Evolutionary conservation across 2,329 filamentous ascomycete species (phyloP), one percentile per base, ranked within the genome.

Genomic region (Pseudocercospora pini-densiflorae): DNA sequence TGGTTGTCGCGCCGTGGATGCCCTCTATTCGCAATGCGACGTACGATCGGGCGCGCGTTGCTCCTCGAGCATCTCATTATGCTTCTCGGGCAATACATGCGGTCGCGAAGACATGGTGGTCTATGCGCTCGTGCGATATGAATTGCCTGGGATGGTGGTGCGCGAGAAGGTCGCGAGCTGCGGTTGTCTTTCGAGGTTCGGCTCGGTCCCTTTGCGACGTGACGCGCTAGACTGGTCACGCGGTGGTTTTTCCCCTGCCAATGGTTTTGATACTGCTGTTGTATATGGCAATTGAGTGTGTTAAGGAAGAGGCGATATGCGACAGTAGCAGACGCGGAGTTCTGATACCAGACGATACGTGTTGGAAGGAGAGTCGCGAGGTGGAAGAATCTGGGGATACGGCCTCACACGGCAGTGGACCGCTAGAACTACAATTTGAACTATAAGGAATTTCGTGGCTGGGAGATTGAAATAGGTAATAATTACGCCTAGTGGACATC

Each of bases 21-120:
- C 8, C 21, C 61, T 53, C 59, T 59, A 31, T 43, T 62, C 59
- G 55, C 47, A 36, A 60, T 64, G 69, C 61, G 63, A 83, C 84
- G 73, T 90, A 92, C 90, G 87, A 60, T 82, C 75, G 61, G 90
- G 90, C 62, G 89, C 83, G 71, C 87, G 84, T 67, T 89, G 86
- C 27, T 86, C 79, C 62, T 79, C 83, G 79, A 92, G 86, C 68
- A 91, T 83, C 70, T 87, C 89, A 78, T 92, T 92, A 76, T 85
- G 84, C 80, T 83, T 83, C 73, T 81, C 80, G 36, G 90, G 90
- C 70, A 92, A 82, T 51, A 27, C 29, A 36, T 67, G 65, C 63
- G 40, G 62, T 61, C 53, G 58, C 55, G 55, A 23, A 58, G 55
- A 58, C 55, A 58, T 58, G 3, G 27, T 27, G 27, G 8, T 55